A percentile compares a stretch with the other conserved stretches of the same genome.
Conservation (phyloP, 1,139 yeast genomes). For the Arxiozyma slooffiae region DNA sequence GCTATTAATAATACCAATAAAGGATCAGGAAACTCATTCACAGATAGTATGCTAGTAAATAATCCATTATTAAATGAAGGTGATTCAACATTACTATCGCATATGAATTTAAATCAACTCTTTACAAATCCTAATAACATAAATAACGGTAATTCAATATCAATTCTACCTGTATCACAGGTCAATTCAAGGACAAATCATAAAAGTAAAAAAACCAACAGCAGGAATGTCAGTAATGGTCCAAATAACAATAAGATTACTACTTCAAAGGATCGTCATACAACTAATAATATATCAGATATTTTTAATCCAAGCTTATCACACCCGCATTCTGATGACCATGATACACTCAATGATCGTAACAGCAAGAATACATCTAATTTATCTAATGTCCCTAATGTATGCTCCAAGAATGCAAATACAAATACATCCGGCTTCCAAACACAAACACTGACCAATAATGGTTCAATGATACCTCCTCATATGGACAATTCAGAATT, state of each 20-base stretch:
- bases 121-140: not conserved
- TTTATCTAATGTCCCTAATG: not conserved
- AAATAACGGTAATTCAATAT: not conserved
- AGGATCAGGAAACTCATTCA: not conserved
- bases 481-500: not conserved
- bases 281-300: not conserved
- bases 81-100: slow-evolving; percentile 3
- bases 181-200: not conserved
- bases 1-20: not conserved
- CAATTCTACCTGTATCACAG: not conserved
- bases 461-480: not conserved
- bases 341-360: not conserved
- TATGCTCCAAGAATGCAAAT: not conserved
- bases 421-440: not conserved
- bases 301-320: not conserved
- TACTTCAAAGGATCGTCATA: no score
- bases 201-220: not conserved
- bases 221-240: not conserved
- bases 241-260: not conserved
- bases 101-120: slow-evolving; percentile 5
- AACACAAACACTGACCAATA: not conserved
- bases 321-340: not conserved
- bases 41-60: not conserved
- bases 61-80: not conserved
- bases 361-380: not conserved